Evolutionary conservation across 1,139 yeast genomes (phyloP), one percentile per base, ranked within the genome.

Genomic region (Pichia sp.): DNA sequence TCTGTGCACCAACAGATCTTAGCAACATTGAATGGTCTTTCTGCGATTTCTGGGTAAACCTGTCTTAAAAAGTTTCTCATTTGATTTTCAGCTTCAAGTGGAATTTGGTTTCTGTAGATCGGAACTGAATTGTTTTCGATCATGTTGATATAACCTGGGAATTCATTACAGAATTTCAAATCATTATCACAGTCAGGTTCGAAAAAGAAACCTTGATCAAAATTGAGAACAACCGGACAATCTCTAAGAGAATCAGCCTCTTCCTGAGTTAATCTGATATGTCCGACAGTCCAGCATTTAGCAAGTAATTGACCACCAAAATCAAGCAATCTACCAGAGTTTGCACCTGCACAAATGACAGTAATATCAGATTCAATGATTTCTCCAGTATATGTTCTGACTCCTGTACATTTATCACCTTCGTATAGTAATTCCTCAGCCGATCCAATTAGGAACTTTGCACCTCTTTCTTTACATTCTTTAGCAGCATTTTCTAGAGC

Each of bases 141-240:
- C 42, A 52, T 46, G 44, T 61, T 57, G 37, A 57, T 53, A 37
- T 57, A 61, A 4, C 66, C 65, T 11, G 65, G 66, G 34, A 61
- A 60, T 46, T 62, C 65, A 43, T 60, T 62, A 42, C 65, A 61
- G 40, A 62, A 53, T 40, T 62, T 62, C 27, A 61, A 40, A 11
- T 57, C 58, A 34, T 54, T 54, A 38, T 58, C 58, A 12, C 28
- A 39, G 48, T 63, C 67, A 7, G 70, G 68, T 45, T 66, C 69
- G 43, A 67, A 67, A 39, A 63, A 58, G 51, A 66, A 67, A 8
- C 70, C 70, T 30, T 58, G 56, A 41, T 67, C 69, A 21, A 63
- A 47, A 45, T 73, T 68, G 52, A 73, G 65, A 31, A 73, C 63
- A 5, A 75, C 73, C 1, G 79, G 79, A 40, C 68, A 63, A 22